phyloP scores from a whole-genome alignment of 192 early-diverging fungal species.

The Coemansia sp. region DNA sequence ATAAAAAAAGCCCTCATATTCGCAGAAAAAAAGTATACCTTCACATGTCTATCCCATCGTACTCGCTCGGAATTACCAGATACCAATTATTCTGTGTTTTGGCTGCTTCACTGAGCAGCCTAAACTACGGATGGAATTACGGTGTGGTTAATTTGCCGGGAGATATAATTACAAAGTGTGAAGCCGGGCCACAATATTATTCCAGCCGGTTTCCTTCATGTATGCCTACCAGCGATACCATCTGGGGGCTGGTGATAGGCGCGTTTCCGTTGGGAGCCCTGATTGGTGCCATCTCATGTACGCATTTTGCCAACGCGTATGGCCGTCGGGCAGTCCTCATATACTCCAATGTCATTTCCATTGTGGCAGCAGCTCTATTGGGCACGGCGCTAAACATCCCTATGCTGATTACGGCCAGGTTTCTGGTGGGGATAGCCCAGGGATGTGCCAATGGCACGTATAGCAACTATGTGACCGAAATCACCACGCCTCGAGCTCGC shows the following conservation, averaged over 20 bases:
- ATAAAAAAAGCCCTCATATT: background rate
- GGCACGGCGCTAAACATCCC: constrained; percentile 55
- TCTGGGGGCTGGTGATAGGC: constrained; percentile 57
- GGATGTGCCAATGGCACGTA: constrained; percentile 59
- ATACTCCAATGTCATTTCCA: constrained; percentile 62
- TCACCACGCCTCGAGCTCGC: constrained; percentile 64
- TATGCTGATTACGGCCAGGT: constrained; percentile 63
- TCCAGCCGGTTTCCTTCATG: constrained; percentile 30
- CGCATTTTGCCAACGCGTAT: constrained; percentile 52
- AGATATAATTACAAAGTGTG: constrained; percentile 48
- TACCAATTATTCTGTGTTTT: constrained; percentile 49
- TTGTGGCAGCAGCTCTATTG: constrained; percentile 58
- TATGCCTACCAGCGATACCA: constrained; percentile 28
- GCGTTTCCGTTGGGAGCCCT: constrained; percentile 62
- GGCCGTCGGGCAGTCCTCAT: constrained; percentile 64
- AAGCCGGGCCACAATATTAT: constrained; percentile 10
- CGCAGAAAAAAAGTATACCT: no score
- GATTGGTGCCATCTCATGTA: constrained; percentile 60
- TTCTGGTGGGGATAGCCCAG: constrained; percentile 64
- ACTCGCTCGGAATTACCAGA: constrained; percentile 37
- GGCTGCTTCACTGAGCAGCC: constrained; percentile 30
- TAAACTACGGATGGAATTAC: constrained; percentile 52
- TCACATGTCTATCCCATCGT: constrained; percentile 9
- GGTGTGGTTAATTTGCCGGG: constrained; percentile 57
- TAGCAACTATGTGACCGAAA: constrained; percentile 70